phyloP scores from a whole-genome alignment of 2,329 filamentous ascomycete genomes.

The Fusarium hostae region DNA sequence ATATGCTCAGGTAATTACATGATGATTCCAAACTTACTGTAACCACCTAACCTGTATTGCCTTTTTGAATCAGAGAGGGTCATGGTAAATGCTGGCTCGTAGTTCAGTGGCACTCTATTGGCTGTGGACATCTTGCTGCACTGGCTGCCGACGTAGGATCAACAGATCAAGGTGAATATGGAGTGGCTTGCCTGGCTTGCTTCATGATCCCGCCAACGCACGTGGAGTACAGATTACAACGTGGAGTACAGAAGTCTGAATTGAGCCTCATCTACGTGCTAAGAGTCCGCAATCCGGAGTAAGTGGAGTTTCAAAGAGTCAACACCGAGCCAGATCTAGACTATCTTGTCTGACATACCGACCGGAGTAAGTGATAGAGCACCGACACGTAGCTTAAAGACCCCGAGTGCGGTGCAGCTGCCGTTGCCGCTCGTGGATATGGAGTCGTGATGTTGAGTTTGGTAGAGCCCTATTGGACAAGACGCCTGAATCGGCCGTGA shows the following conservation, averaged over 20 bases:
- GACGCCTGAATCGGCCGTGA: slow-evolving; percentile 18
- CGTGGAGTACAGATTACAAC: slow-evolving; percentile 7
- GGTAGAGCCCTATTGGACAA: slow-evolving; percentile 18
- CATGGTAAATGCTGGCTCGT: neutral
- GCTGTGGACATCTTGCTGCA: neutral
- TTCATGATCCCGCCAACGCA: slow-evolving; percentile 1
- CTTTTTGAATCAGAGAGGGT: neutral
- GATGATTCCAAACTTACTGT: neutral
- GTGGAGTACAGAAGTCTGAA: slow-evolving; percentile 4
- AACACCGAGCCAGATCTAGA: slow-evolving; percentile 14
- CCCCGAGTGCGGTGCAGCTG: slow-evolving; percentile 9
- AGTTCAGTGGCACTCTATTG: neutral
- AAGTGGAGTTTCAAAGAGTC: slow-evolving; percentile 21
- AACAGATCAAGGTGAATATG: neutral
- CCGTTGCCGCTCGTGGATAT: slow-evolving; percentile 16
- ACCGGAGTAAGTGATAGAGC: slow-evolving; percentile 12
- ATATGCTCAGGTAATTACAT: neutral
- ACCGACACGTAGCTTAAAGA: slow-evolving; percentile 22
- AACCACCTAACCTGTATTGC: neutral
- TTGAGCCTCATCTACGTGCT: slow-evolving; percentile 21
- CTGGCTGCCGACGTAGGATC: neutral
- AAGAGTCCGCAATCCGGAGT: slow-evolving; percentile 24
- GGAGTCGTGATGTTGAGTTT: slow-evolving; percentile 9
- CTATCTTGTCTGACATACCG: slow-evolving; percentile 8
- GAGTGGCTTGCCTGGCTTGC: neutral